Percentiles rank a stretch among this genome's conserved stretches.
Conservation (phyloP, 2,329 filamentous ascomycete species). For the Paracamarosporium sp. region DNA sequence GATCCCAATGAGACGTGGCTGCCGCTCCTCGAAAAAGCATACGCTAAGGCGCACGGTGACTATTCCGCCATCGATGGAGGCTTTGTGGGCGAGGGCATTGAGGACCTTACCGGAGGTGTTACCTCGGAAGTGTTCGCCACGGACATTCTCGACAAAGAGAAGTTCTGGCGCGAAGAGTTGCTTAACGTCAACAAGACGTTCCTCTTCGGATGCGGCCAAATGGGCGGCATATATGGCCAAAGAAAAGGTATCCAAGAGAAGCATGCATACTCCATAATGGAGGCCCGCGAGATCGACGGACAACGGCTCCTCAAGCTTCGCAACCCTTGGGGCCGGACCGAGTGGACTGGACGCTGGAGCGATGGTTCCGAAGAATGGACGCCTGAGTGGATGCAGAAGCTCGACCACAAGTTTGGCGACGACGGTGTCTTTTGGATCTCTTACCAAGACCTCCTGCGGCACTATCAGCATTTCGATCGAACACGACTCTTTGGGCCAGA, state of each 20-base stretch:
- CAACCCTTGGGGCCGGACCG: slow-evolving; percentile 82
- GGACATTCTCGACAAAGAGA: slow-evolving; percentile 78
- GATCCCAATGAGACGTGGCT: slow-evolving; percentile 85
- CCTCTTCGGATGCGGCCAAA: slow-evolving; percentile 73
- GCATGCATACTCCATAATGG: slow-evolving; percentile 66
- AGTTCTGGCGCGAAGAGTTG: slow-evolving; percentile 84
- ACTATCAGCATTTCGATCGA: slow-evolving; percentile 66
- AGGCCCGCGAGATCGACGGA: slow-evolving; percentile 66
- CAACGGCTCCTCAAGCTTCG: slow-evolving; percentile 57
- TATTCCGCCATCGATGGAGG: slow-evolving; percentile 78
- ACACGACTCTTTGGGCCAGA: slow-evolving; percentile 66
- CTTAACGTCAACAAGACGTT: slow-evolving; percentile 83
- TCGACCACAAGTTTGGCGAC: slow-evolving; percentile 77
- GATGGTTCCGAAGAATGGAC: slow-evolving; percentile 89
- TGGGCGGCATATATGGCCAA: slow-evolving; percentile 67
- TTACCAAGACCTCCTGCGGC: slow-evolving; percentile 63
- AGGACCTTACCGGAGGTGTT: slow-evolving; percentile 70
- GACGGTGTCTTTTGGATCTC: slow-evolving; percentile 73
- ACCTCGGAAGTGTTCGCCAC: slow-evolving; percentile 72
- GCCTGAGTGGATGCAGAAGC: slow-evolving; percentile 74
- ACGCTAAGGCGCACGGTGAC: slow-evolving; percentile 83
- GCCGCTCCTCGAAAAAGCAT: slow-evolving; percentile 80
- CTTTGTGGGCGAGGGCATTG: slow-evolving; percentile 69
- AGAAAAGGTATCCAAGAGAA: slow-evolving; percentile 55
- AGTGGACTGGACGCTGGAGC: slow-evolving; percentile 83